These are phyloP conservation scores for Blastocladiella emersonii DNA, from an alignment of 371 early-diverging fungal genomes.

Conservation along the genomic window DNA sequence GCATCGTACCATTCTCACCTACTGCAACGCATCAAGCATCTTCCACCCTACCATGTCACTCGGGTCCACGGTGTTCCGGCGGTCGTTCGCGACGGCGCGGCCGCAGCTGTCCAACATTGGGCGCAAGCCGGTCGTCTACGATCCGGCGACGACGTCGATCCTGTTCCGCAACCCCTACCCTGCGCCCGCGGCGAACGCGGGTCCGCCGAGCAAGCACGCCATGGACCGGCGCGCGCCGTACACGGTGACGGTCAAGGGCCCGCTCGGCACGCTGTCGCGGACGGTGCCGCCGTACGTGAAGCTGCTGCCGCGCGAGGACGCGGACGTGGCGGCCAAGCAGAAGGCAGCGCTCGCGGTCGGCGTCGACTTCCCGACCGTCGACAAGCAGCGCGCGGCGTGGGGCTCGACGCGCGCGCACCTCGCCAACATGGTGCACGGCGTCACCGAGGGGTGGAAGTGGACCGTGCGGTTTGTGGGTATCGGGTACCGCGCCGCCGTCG, in stretches of 20 bases:
- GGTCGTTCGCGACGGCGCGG: slow-evolving; percentile 28
- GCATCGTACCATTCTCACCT: too few relatives aligned
- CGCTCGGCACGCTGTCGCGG: slow-evolving; percentile 56
- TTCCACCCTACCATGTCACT: too few relatives aligned
- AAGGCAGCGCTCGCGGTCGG: slow-evolving; percentile 29
- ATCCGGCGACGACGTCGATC: slow-evolving; percentile 30
- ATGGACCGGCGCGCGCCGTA: slow-evolving; percentile 29
- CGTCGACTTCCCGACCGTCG: slow-evolving; percentile 41
- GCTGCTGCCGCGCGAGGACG: slow-evolving; percentile 26
- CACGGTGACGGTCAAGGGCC: slow-evolving; percentile 62
- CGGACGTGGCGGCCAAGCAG: slow-evolving; percentile 29
- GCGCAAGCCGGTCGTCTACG: slow-evolving; percentile 45
- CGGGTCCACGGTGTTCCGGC: slow-evolving; percentile 5
- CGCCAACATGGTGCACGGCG: slow-evolving; percentile 73
- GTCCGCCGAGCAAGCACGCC: slow-evolving; percentile 11
- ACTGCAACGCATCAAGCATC: too few relatives aligned
- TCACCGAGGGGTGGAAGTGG: slow-evolving; percentile 75
- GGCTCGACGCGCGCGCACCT: slow-evolving; percentile 85
- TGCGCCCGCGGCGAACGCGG: slow-evolving; percentile 16
- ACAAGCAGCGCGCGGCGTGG: slow-evolving; percentile 83
- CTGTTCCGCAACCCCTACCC: slow-evolving; percentile 19
- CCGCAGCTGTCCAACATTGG: slow-evolving; percentile 52
- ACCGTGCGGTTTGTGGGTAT: slow-evolving; percentile 81
- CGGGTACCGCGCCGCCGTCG: slow-evolving; percentile 83
- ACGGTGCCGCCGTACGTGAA: slow-evolving; percentile 68